phyloP scores from a whole-genome alignment of 805 yeast species.

The Saccharomycopsis sp. region DNA sequence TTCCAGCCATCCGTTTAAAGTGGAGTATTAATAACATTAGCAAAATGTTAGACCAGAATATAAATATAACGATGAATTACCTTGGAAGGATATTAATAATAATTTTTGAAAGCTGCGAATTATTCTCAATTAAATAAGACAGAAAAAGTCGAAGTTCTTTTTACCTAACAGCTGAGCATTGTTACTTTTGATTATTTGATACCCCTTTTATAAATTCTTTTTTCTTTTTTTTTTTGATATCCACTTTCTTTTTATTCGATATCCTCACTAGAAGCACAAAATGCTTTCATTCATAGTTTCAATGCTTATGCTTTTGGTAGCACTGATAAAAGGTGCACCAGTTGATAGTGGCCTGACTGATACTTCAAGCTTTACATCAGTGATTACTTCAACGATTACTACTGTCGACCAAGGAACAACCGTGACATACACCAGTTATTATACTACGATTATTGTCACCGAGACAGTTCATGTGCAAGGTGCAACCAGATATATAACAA shows the following conservation, averaged over 20 bases:
- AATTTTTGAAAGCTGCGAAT: too few relatives aligned
- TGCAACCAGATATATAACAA: slow-evolving; percentile 16
- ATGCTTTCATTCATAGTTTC: slow-evolving; percentile 5
- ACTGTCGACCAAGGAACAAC: slow-evolving; percentile 19
- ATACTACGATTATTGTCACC: slow-evolving; percentile 20
- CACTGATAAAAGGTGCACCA: slow-evolving; percentile 14
- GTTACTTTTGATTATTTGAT: too few relatives aligned
- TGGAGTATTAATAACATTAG: too few relatives aligned
- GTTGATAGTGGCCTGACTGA: slow-evolving; percentile 7
- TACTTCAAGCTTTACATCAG: slow-evolving; percentile 16
- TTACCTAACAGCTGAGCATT: too few relatives aligned
- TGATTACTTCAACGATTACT: slow-evolving; percentile 16
- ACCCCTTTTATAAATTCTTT: too few relatives aligned
- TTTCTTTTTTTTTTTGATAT: too few relatives aligned
- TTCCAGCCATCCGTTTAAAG: too few relatives aligned
- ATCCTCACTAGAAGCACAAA: background rate
- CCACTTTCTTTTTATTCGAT: background rate
- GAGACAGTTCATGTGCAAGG: slow-evolving; percentile 19
- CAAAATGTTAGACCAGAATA: too few relatives aligned
- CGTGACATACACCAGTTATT: slow-evolving; percentile 21
- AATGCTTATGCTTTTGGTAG: background rate
- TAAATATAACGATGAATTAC: too few relatives aligned
- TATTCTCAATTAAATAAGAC: too few relatives aligned
- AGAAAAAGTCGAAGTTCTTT: too few relatives aligned
- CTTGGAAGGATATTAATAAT: too few relatives aligned